phyloP scores from a whole-genome alignment of 352 stramenopile genomes.

The Globisporangium spiculum region DNA sequence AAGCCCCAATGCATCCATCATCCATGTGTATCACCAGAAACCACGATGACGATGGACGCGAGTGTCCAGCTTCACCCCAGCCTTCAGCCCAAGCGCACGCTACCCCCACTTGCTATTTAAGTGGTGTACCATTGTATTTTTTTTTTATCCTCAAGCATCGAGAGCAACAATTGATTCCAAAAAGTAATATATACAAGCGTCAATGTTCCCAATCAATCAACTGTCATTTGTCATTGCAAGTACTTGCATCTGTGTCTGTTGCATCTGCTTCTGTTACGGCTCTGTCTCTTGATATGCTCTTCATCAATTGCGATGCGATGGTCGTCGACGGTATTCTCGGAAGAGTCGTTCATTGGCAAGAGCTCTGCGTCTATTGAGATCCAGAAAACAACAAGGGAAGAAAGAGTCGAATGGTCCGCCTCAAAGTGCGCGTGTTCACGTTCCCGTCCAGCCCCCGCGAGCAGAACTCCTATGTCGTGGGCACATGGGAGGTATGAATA shows the following conservation, averaged over 20 bases:
- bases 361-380: not conserved
- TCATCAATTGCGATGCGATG: not conserved
- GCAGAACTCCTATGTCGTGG: slow-evolving; percentile 80
- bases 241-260: not conserved
- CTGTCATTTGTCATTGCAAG: not conserved
- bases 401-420: slow-evolving; percentile 27
- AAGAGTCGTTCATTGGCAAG: slow-evolving; percentile 2
- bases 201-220: not conserved
- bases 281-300: not conserved
- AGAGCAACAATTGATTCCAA: slow-evolving; percentile 2
- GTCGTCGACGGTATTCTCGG: slow-evolving; percentile 4
- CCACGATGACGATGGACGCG: not conserved
- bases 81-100: not conserved
- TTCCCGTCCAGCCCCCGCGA: slow-evolving; percentile 60
- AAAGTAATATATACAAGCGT: slow-evolving; percentile 9
- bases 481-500: slow-evolving; percentile 47
- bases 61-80: not conserved
- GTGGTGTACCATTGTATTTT: slow-evolving; percentile 14
- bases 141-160: slow-evolving; percentile 5
- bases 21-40: not conserved
- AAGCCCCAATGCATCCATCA: not conserved
- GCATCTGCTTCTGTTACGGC: not conserved
- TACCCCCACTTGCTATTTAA: slow-evolving; percentile 11
- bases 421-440: slow-evolving; percentile 80
- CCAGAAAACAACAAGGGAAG: not conserved